Evolutionary conservation across 352 stramenopile species (phyloP), one percentile per base, ranked within the genome.

Genomic region (Phytophthora syringae): DNA sequence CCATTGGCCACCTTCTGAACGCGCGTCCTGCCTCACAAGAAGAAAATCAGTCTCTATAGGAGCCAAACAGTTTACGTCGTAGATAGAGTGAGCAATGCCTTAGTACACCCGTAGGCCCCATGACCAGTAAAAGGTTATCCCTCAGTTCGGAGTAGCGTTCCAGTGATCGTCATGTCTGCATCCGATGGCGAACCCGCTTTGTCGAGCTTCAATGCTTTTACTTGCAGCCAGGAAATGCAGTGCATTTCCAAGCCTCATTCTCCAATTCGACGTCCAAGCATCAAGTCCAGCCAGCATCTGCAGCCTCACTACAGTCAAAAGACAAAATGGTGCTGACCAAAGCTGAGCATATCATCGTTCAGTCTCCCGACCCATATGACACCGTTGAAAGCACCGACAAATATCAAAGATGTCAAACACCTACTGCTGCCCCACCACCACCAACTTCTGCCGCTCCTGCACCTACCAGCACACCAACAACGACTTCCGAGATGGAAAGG

Each of bases 401-500:
- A 18, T 65, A 57, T 18, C 43, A 49, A 27, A 25, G 65, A 70
- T 15, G 43, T 12, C 15, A 47, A 69, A 12, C 44, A 12, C 47
- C 51, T 15, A 34, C n/a, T 7, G 15, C 28, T n/a, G 30, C 32
- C 15, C 51, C 42, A 5, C 13, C 48, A n/a, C n/a, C n/a, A n/a
- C n/a, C 44, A 12, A 37, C 51, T 15, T 27, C n/a, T 7, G 15
- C 28, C 13, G 27, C 27, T 32, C 5, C 27, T 32, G 5, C 27
- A 32, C 27, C 27, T 5, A 9, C 27, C 5, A 32, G 27, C 5
- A 5, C 27, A 21, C 30, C 59, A 2, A 60, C 20, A 5, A 67
- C 77, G 7, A 65, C 60, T 1, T 15, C 73, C 3, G 20, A 27
- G 0, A 77, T 79, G 45, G 81, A 74, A 7, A n/a, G n/a, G n/a